Percentiles rank a stretch among this genome's conserved stretches.
These are phyloP conservation scores for Spizellomyces sp. DNA, from an alignment of 192 early-diverging fungal genomes.

Conservation along the genomic window DNA sequence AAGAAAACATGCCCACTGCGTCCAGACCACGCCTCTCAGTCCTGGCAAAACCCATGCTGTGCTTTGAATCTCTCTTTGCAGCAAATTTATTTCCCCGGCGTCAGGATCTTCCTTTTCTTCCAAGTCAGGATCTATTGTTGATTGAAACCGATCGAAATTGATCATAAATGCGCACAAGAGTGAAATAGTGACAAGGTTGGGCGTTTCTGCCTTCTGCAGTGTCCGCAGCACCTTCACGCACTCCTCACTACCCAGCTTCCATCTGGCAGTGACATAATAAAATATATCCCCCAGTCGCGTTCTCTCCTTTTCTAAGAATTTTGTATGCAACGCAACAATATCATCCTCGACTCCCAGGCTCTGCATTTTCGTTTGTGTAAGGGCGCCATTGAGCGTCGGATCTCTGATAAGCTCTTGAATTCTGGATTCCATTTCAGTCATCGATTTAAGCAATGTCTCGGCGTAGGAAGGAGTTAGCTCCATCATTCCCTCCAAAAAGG, in stretches of 20 bases:
- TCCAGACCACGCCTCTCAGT: conserved; percentile 13
- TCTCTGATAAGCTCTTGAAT: no score
- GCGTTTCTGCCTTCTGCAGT: conserved; percentile 4
- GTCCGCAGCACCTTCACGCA: neutral
- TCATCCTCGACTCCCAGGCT: conserved; percentile 14
- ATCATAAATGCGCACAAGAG: conserved; percentile 13
- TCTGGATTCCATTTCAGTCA: neutral
- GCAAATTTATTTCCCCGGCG: neutral
- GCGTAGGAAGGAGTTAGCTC: conserved; percentile 1
- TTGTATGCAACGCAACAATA: conserved; percentile 11
- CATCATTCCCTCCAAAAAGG: conserved; percentile 8
- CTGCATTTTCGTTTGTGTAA: neutral
- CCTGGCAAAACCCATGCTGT: conserved; percentile 15
- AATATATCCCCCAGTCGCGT: conserved; percentile 13
- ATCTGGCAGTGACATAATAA: conserved; percentile 11
- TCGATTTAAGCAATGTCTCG: conserved; percentile 9
- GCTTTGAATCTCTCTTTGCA: neutral
- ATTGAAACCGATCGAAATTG: neutral
- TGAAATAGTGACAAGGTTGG: conserved; percentile 9
- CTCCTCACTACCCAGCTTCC: conserved; percentile 12
- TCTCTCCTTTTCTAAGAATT: conserved; percentile 1
- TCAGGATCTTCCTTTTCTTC: neutral
- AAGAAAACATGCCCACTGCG: conserved; percentile 20
- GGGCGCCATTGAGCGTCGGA: neutral
- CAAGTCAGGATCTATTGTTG: no score